phyloP scores from a whole-genome alignment of 352 stramenopile genomes.

The Globisporangium radiosum region DNA sequence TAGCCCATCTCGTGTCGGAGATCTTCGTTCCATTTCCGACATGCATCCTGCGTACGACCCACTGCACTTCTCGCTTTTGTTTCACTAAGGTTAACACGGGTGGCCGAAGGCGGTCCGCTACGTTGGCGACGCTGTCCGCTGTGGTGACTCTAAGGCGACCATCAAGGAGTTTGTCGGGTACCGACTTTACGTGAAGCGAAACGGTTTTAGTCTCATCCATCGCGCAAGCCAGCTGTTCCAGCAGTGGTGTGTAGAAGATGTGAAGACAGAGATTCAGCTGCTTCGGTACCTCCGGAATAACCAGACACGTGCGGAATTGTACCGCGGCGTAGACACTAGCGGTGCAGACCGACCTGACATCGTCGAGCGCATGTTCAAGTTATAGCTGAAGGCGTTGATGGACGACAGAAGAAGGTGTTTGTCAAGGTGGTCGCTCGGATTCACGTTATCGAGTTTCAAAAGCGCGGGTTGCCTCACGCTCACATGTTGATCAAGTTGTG shows the following conservation, averaged over 20 bases:
- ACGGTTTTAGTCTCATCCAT: not conserved
- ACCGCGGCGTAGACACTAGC: not conserved
- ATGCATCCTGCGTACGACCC: not conserved
- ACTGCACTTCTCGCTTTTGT: not conserved
- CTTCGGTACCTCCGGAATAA: not conserved
- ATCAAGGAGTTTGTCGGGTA: not conserved
- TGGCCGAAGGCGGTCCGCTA: not conserved
- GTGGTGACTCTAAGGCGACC: not conserved
- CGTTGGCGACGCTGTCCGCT: not conserved
- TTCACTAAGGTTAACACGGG: not conserved
- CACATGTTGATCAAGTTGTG: conserved; percentile 3
- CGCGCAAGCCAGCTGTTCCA: not conserved
- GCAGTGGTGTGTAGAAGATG: not conserved
- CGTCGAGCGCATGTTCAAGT: not conserved
- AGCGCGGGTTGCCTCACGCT: not conserved
- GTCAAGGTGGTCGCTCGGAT: not conserved
- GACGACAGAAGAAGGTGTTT: not conserved
- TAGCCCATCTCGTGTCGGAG: not conserved
- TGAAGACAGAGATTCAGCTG: not conserved
- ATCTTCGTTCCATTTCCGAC: not conserved
- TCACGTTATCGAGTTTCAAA: not conserved
- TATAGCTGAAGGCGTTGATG: not conserved
- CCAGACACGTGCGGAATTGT: not conserved
- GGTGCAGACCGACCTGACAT: not conserved
- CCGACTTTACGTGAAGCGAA: not conserved